These are phyloP conservation scores for Cryptosporidium baileyi DNA, from an alignment of 169 alveolate genomes.

Conservation along the genomic window DNA sequence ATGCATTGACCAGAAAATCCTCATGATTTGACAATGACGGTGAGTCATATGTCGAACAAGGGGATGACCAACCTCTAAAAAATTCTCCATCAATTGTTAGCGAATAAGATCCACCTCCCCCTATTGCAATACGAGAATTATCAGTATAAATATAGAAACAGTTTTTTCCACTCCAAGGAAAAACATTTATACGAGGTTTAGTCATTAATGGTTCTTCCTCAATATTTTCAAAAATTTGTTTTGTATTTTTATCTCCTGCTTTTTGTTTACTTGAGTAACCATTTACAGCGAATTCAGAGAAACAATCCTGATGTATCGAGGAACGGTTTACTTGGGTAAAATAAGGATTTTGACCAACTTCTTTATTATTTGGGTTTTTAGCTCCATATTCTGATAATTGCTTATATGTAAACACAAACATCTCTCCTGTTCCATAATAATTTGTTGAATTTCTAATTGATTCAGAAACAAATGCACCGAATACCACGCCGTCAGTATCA, in stretches of 20 bases:
- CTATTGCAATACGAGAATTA: constrained; percentile 75
- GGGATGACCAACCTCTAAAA: constrained; percentile 77
- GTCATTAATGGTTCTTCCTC: background rate
- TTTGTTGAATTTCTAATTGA: constrained; percentile 74
- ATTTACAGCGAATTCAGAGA: constrained; percentile 40
- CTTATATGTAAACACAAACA: constrained; percentile 73
- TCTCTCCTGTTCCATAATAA: constrained; percentile 86
- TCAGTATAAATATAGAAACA: constrained; percentile 78
- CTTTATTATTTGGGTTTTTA: background rate
- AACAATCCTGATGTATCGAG: background rate
- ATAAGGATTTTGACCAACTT: background rate
- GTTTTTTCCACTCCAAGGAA: constrained; percentile 78
- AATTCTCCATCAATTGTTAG: constrained; percentile 77
- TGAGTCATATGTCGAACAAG: constrained; percentile 74
- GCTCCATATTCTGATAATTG: background rate
- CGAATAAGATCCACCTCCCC: constrained; percentile 82
- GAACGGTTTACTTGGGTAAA: background rate
- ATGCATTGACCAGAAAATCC: constrained; percentile 51
- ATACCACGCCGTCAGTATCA: constrained; percentile 82
- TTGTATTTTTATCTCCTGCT: background rate
- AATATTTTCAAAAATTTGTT: background rate
- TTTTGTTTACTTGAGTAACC: background rate
- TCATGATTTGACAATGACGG: constrained; percentile 47
- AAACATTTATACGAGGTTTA: constrained; percentile 73
- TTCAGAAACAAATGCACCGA: constrained; percentile 85